Evolutionary conservation across 768 basidiomycete species (phyloP).

Genomic region (Tubosaeta sp.): DNA sequence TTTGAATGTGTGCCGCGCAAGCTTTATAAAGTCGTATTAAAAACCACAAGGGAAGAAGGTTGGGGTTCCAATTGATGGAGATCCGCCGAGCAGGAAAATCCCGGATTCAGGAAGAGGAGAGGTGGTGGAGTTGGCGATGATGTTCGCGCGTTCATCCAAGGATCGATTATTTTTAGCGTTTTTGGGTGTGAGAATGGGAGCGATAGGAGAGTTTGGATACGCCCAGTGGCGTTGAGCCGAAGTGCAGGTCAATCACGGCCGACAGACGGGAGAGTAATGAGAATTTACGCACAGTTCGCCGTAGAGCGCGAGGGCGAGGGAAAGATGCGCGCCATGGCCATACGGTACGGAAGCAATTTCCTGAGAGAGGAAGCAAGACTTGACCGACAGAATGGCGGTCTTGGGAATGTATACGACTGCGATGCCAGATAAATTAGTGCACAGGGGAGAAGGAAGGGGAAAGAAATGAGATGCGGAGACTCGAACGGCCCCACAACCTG

Average conservation of each 20-base stretch:
- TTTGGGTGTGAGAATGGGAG: conserved; percentile 10
- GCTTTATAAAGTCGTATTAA: conserved; percentile 32
- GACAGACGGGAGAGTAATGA: background rate
- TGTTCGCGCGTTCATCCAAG: conserved; percentile 21
- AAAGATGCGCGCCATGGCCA: conserved; percentile 57
- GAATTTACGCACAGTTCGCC: conserved; percentile 52
- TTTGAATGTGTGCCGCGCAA: conserved; percentile 44
- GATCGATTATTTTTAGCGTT: conserved; percentile 15
- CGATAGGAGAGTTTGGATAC: background rate
- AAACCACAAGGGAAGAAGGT: conserved; percentile 1
- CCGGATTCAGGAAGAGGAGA: conserved; percentile 19
- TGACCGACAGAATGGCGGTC: conserved; percentile 55
- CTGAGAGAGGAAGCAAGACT: conserved; percentile 46
- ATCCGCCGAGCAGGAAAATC: conserved; percentile 19
- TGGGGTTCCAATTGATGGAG: conserved; percentile 1
- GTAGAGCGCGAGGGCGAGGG: conserved; percentile 60
- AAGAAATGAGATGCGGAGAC: too few species aligned
- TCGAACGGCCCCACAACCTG: too few species aligned
- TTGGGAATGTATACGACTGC: conserved; percentile 67
- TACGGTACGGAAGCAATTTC: conserved; percentile 43
- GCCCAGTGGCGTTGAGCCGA: conserved; percentile 12
- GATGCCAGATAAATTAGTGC: background rate
- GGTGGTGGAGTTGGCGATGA: conserved; percentile 14
- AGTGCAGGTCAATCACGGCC: conserved; percentile 7
- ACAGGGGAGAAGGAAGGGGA: too few species aligned